These are phyloP conservation scores for Leptographium flavum DNA, from an alignment of 2,329 filamentous ascomycete genomes.

Conservation along the genomic window DNA sequence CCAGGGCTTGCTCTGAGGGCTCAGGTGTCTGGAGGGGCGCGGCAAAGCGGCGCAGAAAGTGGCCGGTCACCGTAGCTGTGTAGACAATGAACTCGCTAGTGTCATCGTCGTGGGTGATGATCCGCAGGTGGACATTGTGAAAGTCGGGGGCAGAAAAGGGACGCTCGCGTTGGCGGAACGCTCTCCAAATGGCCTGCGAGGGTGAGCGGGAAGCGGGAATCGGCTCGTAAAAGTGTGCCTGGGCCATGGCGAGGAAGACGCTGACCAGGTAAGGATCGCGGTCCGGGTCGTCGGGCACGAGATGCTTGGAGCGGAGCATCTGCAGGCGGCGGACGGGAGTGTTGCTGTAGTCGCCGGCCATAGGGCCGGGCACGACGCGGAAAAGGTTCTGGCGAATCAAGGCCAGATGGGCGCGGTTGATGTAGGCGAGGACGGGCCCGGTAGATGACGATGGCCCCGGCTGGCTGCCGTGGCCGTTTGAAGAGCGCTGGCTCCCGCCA, in stretches of 20 bases:
- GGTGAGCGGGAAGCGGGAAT: constrained; percentile 5
- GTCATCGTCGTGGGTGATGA: constrained; percentile 36
- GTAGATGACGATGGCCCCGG: constrained; percentile 4
- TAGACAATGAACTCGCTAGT: constrained; percentile 39
- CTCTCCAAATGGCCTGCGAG: constrained; percentile 13
- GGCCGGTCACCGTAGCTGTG: constrained; percentile 30
- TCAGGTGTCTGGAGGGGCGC: constrained; percentile 26
- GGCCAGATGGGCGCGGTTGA: constrained; percentile 32
- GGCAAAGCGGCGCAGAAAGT: constrained; percentile 36
- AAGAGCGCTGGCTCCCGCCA: constrained; percentile 12
- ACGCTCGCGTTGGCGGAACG: constrained; percentile 10
- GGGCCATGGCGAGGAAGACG: constrained; percentile 41
- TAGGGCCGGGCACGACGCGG: constrained; percentile 27
- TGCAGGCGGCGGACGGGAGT: constrained; percentile 33
- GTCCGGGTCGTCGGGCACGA: constrained; percentile 32
- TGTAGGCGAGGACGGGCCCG: constrained; percentile 28
- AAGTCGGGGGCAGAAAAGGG: no score
- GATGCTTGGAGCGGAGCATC: constrained; percentile 27
- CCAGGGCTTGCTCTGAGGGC: neutral
- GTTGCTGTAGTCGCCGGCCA: constrained; percentile 22
- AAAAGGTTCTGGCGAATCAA: constrained; percentile 32
- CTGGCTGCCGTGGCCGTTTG: constrained; percentile 9
- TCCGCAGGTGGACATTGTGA: constrained; percentile 34
- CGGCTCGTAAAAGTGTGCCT: constrained; percentile 33
- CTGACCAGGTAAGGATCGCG: constrained; percentile 38